Conservation (phyloP, 1,139 yeast genomes). For the Hemisphaericaspora lyxosophila region DNA sequence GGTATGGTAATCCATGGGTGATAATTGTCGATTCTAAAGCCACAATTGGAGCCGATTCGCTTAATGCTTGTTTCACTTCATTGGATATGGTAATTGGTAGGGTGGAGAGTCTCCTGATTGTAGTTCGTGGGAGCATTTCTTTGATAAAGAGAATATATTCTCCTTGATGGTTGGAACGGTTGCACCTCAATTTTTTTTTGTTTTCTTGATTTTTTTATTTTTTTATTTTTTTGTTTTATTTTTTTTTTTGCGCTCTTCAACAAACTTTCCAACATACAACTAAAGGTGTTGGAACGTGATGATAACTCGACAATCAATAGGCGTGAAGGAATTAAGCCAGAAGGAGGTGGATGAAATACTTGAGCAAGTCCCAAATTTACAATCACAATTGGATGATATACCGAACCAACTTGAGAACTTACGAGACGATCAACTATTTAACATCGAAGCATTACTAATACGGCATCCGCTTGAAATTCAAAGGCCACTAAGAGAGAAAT, state of each 20-base stretch:
- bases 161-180: too few species aligned
- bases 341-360: background rate
- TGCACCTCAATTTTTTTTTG: background rate
- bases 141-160: too few species aligned
- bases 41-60: slow-evolving; percentile 59
- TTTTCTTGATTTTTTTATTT: too few species aligned
- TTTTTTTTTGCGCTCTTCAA: too few species aligned
- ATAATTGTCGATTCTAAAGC: slow-evolving; percentile 85
- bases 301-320: background rate
- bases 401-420: background rate
- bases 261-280: too few species aligned
- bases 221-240: too few species aligned
- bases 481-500: background rate
- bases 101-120: slow-evolving; percentile 3
- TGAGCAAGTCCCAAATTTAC: background rate
- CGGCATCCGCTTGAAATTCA: background rate
- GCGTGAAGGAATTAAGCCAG: slow-evolving; percentile 1
- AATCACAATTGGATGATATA: background rate
- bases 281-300: too few species aligned
- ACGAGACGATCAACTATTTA: background rate
- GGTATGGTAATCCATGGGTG: slow-evolving; percentile 87
- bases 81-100: slow-evolving; percentile 41
- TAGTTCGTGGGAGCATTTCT: background rate
- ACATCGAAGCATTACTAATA: background rate
- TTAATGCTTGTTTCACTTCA: slow-evolving; percentile 63